These are phyloP conservation scores for Penicillium tannophilum DNA, from an alignment of 495 filamentous ascomycete species.

Conservation along the genomic window DNA sequence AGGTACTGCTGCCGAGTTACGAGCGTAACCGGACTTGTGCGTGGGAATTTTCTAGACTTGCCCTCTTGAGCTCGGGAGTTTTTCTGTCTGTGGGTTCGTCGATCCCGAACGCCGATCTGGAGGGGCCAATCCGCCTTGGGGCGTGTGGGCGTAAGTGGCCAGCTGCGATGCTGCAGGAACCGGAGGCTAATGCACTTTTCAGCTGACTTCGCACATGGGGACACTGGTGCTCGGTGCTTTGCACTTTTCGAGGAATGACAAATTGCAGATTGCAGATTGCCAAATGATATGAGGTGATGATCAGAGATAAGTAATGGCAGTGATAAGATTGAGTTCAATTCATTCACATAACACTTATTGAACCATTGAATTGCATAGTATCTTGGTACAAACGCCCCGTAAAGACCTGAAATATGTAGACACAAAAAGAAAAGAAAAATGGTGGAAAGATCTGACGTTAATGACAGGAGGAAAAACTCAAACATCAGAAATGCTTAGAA, in stretches of 20 bases:
- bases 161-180: slow-evolving; percentile 30
- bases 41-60: neutral
- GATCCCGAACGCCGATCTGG: slow-evolving; percentile 27
- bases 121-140: slow-evolving; percentile 13
- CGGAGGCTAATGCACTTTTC: slow-evolving; percentile 33
- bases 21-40: neutral
- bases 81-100: slow-evolving; percentile 17
- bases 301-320: neutral
- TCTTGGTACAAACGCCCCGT: slow-evolving; percentile 29
- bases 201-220: slow-evolving; percentile 23
- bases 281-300: neutral
- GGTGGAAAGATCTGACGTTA: neutral
- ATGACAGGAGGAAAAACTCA: neutral
- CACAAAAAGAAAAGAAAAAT: slow-evolving; percentile 12
- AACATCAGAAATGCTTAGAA: slow-evolving; percentile 7
- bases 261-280: neutral
- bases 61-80: neutral
- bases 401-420: slow-evolving; percentile 22
- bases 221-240: neutral
- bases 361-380: slow-evolving; percentile 18
- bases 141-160: slow-evolving; percentile 20
- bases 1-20: neutral
- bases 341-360: slow-evolving; percentile 3
- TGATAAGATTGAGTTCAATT: neutral
- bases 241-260: neutral